Conservation (phyloP, 2,329 filamentous ascomycete species). For the Fusarium odoratissimum region DNA sequence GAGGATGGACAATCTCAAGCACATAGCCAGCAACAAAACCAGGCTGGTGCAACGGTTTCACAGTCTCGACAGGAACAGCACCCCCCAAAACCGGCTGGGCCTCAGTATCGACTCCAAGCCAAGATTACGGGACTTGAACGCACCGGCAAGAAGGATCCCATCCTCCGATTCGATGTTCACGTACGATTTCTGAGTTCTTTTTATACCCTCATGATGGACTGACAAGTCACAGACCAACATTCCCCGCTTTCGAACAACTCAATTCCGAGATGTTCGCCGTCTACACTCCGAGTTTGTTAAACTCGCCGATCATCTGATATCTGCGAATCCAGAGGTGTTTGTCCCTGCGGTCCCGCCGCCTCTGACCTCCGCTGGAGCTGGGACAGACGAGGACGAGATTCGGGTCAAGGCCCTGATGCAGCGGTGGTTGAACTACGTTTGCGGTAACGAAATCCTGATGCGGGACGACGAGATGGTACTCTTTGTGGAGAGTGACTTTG, state of each 20-base stretch:
- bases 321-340: slow-evolving; percentile 94
- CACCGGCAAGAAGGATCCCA: slow-evolving; percentile 94
- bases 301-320: slow-evolving; percentile 94
- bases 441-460: slow-evolving; percentile 91
- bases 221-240: slow-evolving; percentile 82
- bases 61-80: slow-evolving; percentile 55
- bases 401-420: slow-evolving; percentile 91
- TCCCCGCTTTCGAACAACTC: slow-evolving; percentile 96
- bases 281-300: slow-evolving; percentile 97
- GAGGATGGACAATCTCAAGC: slow-evolving; percentile 19
- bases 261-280: slow-evolving; percentile 96
- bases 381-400: slow-evolving; percentile 93
- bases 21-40: slow-evolving; percentile 47
- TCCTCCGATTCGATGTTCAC: slow-evolving; percentile 95
- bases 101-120: slow-evolving; percentile 86
- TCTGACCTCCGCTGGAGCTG: slow-evolving; percentile 92
- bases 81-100: slow-evolving; percentile 69
- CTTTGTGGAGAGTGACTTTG: slow-evolving; percentile 99
- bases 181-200: slow-evolving; percentile 62
- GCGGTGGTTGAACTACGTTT: slow-evolving; percentile 94
- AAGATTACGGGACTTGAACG: slow-evolving; percentile 96
- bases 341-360: slow-evolving; percentile 95
- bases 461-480: slow-evolving; percentile 96
- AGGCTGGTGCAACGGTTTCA: slow-evolving; percentile 26
- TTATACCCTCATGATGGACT: slow-evolving; percentile 22